phyloP scores from a whole-genome alignment of 495 filamentous ascomycete species.

The Cenococcum geophilum region DNA sequence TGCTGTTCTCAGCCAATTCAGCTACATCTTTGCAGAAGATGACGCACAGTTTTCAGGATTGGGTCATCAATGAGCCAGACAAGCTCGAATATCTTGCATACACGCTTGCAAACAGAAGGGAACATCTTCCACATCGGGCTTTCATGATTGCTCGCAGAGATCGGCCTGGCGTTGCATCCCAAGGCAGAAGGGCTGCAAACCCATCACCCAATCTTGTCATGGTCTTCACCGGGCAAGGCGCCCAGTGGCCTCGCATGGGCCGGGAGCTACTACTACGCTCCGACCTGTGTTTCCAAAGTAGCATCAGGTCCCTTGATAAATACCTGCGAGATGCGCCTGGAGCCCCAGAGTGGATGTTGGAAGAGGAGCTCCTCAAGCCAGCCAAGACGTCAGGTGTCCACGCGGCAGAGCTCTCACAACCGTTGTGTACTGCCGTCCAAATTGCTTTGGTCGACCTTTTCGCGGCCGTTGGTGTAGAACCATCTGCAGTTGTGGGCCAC shows the following conservation, averaged over 20 bases:
- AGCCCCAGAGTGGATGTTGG: constrained; percentile 11
- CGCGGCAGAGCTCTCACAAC: constrained; percentile 13
- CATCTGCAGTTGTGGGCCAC: constrained; percentile 16
- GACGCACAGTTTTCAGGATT: no score
- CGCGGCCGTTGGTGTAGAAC: not conserved
- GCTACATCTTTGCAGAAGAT: not conserved
- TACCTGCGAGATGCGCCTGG: constrained; percentile 4
- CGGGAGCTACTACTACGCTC: not conserved
- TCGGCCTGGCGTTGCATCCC: not conserved
- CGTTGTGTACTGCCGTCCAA: constrained; percentile 21
- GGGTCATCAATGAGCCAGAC: no score
- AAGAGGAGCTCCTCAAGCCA: constrained; percentile 5
- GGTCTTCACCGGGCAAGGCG: constrained; percentile 32
- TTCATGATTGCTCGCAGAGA: not conserved
- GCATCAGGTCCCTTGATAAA: constrained; percentile 5
- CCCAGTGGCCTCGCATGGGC: constrained; percentile 20
- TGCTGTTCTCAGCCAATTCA: not conserved
- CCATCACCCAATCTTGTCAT: not conserved
- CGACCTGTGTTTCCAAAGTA: not conserved
- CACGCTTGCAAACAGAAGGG: not conserved
- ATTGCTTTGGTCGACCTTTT: constrained; percentile 19
- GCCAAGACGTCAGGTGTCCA: not conserved
- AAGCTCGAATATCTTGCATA: not conserved
- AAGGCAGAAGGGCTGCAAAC: not conserved
- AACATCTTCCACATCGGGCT: not conserved